Conservation (phyloP, 805 yeast genomes). For the Myxozyma neglecta region DNA sequence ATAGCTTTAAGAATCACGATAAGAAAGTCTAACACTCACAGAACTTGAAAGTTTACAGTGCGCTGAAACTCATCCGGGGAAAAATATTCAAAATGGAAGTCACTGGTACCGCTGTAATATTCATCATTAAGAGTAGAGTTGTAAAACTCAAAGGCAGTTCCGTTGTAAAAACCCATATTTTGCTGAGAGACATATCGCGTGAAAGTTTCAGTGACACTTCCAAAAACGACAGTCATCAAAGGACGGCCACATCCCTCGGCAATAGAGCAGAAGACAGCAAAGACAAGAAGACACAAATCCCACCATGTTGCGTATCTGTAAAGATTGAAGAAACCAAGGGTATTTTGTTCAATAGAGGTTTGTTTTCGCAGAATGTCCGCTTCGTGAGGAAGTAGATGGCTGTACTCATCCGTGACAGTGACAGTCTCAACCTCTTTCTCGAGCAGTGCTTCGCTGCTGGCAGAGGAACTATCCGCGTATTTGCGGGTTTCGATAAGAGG, state of each 20-base stretch:
- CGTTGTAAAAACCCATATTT: constrained; percentile 2
- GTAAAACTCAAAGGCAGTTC: constrained; percentile 2
- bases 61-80: constrained; percentile 39
- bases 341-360: constrained; percentile 28
- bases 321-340: constrained; percentile 35
- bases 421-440: constrained; percentile 11
- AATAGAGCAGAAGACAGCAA: constrained; percentile 36
- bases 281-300: constrained; percentile 32
- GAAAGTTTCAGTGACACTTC: constrained; percentile 44
- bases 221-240: constrained; percentile 40
- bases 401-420: constrained; percentile 30
- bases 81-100: constrained; percentile 21
- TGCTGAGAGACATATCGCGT: constrained; percentile 34
- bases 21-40: constrained; percentile 14
- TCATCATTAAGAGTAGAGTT: constrained; percentile 6
- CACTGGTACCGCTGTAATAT: constrained; percentile 1
- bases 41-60: constrained; percentile 41
- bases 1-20: neutral
- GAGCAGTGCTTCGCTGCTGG: constrained; percentile 1
- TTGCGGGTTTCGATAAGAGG: constrained; percentile 10
- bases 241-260: constrained; percentile 45
- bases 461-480: constrained; percentile 3
- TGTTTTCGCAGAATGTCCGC: constrained; percentile 41
- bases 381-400: constrained; percentile 37
- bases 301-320: constrained; percentile 41